phyloP scores from a whole-genome alignment of 345 rosid genomes.

The Eutrema japonicum region DNA sequence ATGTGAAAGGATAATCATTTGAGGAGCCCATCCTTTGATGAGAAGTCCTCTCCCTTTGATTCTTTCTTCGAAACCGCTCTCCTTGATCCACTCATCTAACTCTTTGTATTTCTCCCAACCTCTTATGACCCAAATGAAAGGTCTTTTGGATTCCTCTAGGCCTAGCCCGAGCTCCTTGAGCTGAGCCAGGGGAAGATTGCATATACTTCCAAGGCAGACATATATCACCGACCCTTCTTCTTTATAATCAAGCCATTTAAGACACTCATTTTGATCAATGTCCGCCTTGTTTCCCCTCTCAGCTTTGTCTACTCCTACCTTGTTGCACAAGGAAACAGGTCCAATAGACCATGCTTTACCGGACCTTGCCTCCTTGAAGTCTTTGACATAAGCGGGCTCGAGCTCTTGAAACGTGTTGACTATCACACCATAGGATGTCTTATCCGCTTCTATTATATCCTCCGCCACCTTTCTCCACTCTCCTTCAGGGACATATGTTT shows the following conservation, averaged over 20 bases:
- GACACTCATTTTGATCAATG: slow-evolving; percentile 30
- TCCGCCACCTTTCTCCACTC: not conserved
- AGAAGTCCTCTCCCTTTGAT: slow-evolving; percentile 46
- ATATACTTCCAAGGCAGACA: slow-evolving; percentile 52
- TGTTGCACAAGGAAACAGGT: not conserved
- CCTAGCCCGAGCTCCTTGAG: too few species aligned
- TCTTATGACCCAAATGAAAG: slow-evolving; percentile 56
- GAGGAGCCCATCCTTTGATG: slow-evolving; percentile 71
- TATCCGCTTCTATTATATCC: slow-evolving; percentile 36
- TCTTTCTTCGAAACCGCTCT: slow-evolving; percentile 42
- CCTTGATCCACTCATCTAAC: slow-evolving; percentile 42
- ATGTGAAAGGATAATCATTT: slow-evolving; percentile 59
- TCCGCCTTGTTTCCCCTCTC: slow-evolving; percentile 48
- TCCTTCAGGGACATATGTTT: not conserved
- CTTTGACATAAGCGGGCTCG: slow-evolving; percentile 41
- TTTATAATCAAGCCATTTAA: slow-evolving; percentile 52
- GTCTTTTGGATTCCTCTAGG: slow-evolving; percentile 37
- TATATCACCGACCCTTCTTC: slow-evolving; percentile 47
- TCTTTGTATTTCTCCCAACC: slow-evolving; percentile 31
- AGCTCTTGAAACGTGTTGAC: slow-evolving; percentile 38
- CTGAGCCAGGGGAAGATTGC: too few species aligned
- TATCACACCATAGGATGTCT: slow-evolving; percentile 37
- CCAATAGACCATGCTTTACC: slow-evolving; percentile 55
- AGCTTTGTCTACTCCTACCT: not conserved
- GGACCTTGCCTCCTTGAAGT: slow-evolving; percentile 34